Evolutionary conservation across 192 early-diverging fungal species (phyloP).

Genomic region (Linnemannia schmuckeri): DNA sequence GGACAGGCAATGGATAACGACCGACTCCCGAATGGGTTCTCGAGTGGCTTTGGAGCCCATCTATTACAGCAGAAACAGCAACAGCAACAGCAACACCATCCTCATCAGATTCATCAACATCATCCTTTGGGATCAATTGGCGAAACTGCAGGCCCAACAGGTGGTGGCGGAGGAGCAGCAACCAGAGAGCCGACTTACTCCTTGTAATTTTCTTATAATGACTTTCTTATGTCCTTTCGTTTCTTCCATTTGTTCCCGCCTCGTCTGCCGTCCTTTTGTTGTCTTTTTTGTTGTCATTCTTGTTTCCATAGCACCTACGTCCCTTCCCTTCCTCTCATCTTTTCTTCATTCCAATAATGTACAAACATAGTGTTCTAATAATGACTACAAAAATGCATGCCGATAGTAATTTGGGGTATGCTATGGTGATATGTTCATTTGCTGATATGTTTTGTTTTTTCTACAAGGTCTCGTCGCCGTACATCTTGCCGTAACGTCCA

Average conservation of each 20-base stretch:
- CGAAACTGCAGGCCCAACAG: conserved; percentile 3
- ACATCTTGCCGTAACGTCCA: conserved; percentile 82
- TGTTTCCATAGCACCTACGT: background rate
- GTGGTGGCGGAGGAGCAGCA: background rate
- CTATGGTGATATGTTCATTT: background rate
- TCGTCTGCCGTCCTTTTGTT: background rate
- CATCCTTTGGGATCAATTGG: conserved; percentile 20
- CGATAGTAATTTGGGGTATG: background rate
- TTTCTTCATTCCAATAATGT: background rate
- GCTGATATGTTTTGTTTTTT: background rate
- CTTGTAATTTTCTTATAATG: background rate
- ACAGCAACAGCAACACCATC: conserved; percentile 23
- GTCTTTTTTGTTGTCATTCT: background rate
- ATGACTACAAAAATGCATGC: background rate
- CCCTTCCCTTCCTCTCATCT: background rate
- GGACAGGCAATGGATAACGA: conserved; percentile 36
- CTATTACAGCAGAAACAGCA: conserved; percentile 12
- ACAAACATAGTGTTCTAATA: background rate
- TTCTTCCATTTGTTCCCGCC: background rate
- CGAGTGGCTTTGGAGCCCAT: conserved; percentile 21
- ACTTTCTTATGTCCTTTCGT: background rate
- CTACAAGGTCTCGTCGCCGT: conserved; percentile 60
- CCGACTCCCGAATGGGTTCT: conserved; percentile 35
- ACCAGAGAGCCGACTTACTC: background rate
- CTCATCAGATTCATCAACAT: conserved; percentile 9